phyloP scores from a whole-genome alignment of 805 yeast genomes.

The Ogataea parapolymorpha region DNA sequence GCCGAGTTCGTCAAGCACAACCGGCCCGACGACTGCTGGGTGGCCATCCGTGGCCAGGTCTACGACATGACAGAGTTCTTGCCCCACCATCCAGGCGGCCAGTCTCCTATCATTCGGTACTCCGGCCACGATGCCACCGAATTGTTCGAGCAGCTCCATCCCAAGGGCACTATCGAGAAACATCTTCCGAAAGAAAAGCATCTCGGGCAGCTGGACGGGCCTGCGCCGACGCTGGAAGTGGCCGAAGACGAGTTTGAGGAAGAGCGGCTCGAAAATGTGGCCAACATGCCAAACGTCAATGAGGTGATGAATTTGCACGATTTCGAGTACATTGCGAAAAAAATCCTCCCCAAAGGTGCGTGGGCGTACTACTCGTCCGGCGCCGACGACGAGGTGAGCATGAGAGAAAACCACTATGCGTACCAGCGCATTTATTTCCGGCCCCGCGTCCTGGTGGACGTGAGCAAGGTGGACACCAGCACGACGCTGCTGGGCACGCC shows the following conservation, averaged over 20 bases:
- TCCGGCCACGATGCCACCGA: constrained; percentile 58
- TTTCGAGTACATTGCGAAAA: constrained; percentile 82
- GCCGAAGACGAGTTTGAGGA: constrained; percentile 40
- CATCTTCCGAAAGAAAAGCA: constrained; percentile 57
- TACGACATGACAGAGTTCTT: constrained; percentile 70
- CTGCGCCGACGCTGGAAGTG: constrained; percentile 33
- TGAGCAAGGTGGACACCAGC: constrained; percentile 62
- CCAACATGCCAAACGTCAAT: constrained; percentile 63
- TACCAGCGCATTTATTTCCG: constrained; percentile 85
- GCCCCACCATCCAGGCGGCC: constrained; percentile 52
- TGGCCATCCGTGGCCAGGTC: constrained; percentile 72
- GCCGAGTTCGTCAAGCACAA: constrained; percentile 51
- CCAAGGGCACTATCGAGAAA: constrained; percentile 76
- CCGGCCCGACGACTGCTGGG: constrained; percentile 71
- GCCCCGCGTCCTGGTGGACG: constrained; percentile 81
- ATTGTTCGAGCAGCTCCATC: constrained; percentile 85
- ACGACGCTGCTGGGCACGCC: constrained; percentile 74
- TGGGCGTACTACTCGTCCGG: constrained; percentile 95
- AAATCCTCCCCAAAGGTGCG: constrained; percentile 71
- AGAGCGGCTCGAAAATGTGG: constrained; percentile 39
- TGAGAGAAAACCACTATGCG: constrained; percentile 88
- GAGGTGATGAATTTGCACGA: constrained; percentile 77
- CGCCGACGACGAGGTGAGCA: constrained; percentile 86
- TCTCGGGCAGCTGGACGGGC: constrained; percentile 47
- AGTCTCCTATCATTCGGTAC: constrained; percentile 37